These are phyloP conservation scores for Scleromitrula shiraiana DNA, from an alignment of 2,329 filamentous ascomycete species.

Conservation along the genomic window DNA sequence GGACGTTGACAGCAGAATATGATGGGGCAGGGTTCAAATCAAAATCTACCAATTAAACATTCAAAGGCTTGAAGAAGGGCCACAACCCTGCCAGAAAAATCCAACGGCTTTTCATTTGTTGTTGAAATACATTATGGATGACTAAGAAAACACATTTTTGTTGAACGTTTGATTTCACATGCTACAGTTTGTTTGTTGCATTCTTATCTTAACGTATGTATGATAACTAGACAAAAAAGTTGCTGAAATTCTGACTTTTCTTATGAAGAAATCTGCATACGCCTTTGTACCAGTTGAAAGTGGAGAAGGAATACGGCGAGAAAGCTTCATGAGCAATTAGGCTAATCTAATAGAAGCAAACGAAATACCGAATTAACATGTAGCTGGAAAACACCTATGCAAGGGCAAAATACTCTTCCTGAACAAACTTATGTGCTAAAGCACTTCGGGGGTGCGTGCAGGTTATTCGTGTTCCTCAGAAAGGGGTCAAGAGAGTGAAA, in stretches of 20 bases:
- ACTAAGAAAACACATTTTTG: too few relatives aligned
- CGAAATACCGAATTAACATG: slow-evolving; percentile 16
- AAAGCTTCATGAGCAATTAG: slow-evolving; percentile 23
- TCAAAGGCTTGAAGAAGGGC: too few relatives aligned
- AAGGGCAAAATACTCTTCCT: slow-evolving; percentile 12
- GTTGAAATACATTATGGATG: too few relatives aligned
- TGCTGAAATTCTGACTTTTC: slow-evolving; percentile 16
- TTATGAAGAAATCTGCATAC: slow-evolving; percentile 16
- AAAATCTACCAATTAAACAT: too few relatives aligned
- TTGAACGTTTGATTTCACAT: too few relatives aligned
- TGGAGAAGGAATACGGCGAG: slow-evolving; percentile 13
- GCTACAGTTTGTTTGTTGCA: too few relatives aligned
- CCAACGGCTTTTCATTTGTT: too few relatives aligned
- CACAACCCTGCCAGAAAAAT: too few relatives aligned
- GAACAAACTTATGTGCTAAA: slow-evolving; percentile 5
- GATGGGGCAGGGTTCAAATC: too few relatives aligned
- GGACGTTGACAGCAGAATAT: too few relatives aligned
- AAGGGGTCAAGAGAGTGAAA: background rate
- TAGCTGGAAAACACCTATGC: slow-evolving; percentile 18
- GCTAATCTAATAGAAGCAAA: slow-evolving; percentile 26
- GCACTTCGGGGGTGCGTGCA: slow-evolving; percentile 8
- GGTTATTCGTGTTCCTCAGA: background rate
- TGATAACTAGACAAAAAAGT: background rate
- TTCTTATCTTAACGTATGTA: background rate
- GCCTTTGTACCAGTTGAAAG: slow-evolving; percentile 13